Evolutionary conservation across 2,329 filamentous ascomycete genomes (phyloP), one percentile per base, ranked within the genome.

Genomic region (Aspergillus clavatus): DNA sequence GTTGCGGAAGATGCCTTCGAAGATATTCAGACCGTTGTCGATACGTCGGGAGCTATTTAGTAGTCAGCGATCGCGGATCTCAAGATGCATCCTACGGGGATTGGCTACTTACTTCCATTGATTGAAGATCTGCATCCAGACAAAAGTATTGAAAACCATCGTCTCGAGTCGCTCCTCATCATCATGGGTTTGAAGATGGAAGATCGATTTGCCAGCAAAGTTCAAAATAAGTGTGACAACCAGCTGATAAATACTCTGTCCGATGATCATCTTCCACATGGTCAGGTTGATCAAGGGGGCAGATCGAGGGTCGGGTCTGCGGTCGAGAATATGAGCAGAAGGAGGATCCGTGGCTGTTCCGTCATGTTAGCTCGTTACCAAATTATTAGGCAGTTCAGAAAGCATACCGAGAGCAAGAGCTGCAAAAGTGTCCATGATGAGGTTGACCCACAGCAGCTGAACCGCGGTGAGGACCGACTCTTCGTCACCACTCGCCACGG

Each of bases 351-450:
- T 84, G 5, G 81, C 81, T 36, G 36, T 23, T 36, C 28, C 22
- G 31, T 19, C 3, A 8, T 3, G 10, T 46, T 33, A 38, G 22
- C 29, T 51, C 22, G 40, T 23, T 29, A 44, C 27, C 7, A 27
- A 33, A 29, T 16, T 23, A 18, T 22, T 23, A n/a, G 21, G 23
- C n/a, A n/a, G 19, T 38, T 14, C 23, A 36, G 26, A 37, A 45
- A 16, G 41, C 56, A 40, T 52, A 60, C 57, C 57, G 38, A 84
- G 72, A 7, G 80, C 81, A 23, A 84, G 75, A 11, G 81, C 81
- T 2, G 81, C 81, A 48, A 84, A 82, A 5, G 81, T 83, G 55
- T 84, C 81, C 81, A 85, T 84, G 58, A 84, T 84, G 38, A 85
- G 67, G 58, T 85, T 85, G 40, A 84, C 79, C 82, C 82, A 85